A percentile compares a stretch with the other conserved stretches of the same genome.
Conservation (phyloP, 495 filamentous ascomycete genomes). For the Delitschia confertaspora region DNA sequence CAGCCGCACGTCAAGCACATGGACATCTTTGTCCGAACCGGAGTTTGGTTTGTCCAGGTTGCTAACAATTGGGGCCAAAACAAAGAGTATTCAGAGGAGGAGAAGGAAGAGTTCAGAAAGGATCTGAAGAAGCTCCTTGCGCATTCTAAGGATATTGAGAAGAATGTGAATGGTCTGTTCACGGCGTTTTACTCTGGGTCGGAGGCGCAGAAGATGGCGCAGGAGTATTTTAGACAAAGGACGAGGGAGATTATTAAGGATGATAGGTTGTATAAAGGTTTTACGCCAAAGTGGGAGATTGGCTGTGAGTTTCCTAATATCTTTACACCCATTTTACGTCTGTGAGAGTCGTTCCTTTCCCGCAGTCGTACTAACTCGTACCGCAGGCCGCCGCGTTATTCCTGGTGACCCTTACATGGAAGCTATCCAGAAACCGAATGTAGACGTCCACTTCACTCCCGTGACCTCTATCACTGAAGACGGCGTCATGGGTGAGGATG, state of each 20-base stretch:
- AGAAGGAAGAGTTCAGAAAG: constrained; percentile 30
- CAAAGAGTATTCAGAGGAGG: constrained; percentile 32
- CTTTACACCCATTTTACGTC: not conserved
- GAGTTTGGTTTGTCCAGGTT: constrained; percentile 35
- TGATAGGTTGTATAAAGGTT: constrained; percentile 35
- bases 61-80: constrained; percentile 30
- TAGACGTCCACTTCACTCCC: constrained; percentile 34
- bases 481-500: constrained; percentile 33
- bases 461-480: constrained; percentile 29
- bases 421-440: constrained; percentile 34
- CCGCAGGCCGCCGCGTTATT: constrained; percentile 27
- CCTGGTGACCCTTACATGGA: constrained; percentile 35
- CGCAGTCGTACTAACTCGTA: not conserved
- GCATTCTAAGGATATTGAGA: constrained; percentile 37
- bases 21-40: constrained; percentile 34
- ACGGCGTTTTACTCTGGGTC: constrained; percentile 31
- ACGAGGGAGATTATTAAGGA: constrained; percentile 40
- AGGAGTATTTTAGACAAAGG: constrained; percentile 29
- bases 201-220: constrained; percentile 29
- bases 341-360: constrained; percentile 2
- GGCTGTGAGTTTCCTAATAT: constrained; percentile 25
- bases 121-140: constrained; percentile 31
- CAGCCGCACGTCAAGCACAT: constrained; percentile 33
- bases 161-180: constrained; percentile 36
- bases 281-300: constrained; percentile 32